Evolutionary conservation across 140 eudicot species (phyloP).

Genomic region (Ambrosia hybrid): DNA sequence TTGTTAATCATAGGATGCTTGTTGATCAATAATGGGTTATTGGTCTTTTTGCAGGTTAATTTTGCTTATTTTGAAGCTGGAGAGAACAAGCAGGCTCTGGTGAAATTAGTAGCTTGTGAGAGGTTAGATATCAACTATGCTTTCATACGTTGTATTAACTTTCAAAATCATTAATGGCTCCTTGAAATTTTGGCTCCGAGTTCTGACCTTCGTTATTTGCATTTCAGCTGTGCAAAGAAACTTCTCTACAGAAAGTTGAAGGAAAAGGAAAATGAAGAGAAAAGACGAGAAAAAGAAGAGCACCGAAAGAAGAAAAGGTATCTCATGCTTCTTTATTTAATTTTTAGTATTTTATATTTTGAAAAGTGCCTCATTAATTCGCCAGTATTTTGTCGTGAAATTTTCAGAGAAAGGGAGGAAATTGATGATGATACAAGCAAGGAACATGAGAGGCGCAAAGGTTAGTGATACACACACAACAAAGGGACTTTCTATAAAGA

Average conservation of each 20-base stretch:
- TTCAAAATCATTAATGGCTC: background rate
- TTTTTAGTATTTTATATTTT: background rate
- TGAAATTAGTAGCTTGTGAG: conserved; percentile 86
- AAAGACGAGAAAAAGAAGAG: conserved; percentile 47
- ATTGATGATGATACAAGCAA: conserved; percentile 45
- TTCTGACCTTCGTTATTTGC: conserved; percentile 1
- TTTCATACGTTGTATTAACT: background rate
- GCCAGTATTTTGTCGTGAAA: conserved; percentile 12
- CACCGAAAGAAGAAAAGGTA: conserved; percentile 65
- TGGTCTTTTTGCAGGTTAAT: conserved; percentile 59
- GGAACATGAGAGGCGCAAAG: conserved; percentile 52
- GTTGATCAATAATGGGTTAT: conserved; percentile 13
- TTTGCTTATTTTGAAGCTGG: conserved; percentile 92
- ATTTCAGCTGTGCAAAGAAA: conserved; percentile 77
- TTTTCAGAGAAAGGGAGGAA: conserved; percentile 58
- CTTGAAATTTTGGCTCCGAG: background rate
- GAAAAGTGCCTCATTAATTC: background rate
- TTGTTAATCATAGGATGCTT: background rate
- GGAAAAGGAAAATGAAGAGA: conserved; percentile 67
- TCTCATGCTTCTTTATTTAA: background rate
- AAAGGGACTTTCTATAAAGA: background rate
- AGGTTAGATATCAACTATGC: conserved; percentile 39
- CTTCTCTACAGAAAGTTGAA: conserved; percentile 65
- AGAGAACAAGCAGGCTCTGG: conserved; percentile 91
- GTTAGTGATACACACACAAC: conserved; percentile 23